phyloP scores from a whole-genome alignment of 176 grass and related monocot species.

The Oryza coarctata region DNA sequence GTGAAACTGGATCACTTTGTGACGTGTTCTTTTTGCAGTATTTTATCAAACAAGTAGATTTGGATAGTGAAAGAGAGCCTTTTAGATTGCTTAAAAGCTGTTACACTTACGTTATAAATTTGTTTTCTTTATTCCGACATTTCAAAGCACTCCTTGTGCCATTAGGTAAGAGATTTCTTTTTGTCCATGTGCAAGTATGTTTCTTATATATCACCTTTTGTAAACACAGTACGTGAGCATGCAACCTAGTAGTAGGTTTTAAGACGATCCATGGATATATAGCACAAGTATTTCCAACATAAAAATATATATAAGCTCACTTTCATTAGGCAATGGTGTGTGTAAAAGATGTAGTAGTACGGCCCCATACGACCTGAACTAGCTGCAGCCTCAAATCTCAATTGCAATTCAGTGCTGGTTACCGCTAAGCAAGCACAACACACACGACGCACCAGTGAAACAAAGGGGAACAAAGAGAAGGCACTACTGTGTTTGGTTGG shows the following conservation, averaged over 20 bases:
- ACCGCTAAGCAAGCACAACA: conserved; percentile 25
- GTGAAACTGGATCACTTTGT: conserved; percentile 31
- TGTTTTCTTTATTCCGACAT: neutral
- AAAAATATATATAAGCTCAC: neutral
- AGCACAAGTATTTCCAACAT: neutral
- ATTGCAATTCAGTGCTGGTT: conserved; percentile 33
- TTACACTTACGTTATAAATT: neutral
- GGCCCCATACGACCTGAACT: neutral
- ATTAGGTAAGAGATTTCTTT: neutral
- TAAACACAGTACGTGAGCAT: too few relatives aligned
- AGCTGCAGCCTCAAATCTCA: neutral
- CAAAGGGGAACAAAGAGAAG: neutral
- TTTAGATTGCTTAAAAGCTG: conserved; percentile 14
- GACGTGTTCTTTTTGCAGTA: conserved; percentile 39
- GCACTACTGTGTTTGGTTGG: neutral
- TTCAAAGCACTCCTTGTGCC: neutral
- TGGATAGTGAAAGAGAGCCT: conserved; percentile 10
- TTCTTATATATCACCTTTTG: neutral
- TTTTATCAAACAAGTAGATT: conserved; percentile 26
- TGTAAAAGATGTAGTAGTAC: neutral
- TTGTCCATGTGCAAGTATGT: neutral
- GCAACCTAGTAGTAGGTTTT: neutral
- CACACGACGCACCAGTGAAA: neutral
- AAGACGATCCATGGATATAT: neutral
- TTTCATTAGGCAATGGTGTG: neutral